phyloP scores from a whole-genome alignment of 805 yeast species.

The Candida pseudoglaebosa region DNA sequence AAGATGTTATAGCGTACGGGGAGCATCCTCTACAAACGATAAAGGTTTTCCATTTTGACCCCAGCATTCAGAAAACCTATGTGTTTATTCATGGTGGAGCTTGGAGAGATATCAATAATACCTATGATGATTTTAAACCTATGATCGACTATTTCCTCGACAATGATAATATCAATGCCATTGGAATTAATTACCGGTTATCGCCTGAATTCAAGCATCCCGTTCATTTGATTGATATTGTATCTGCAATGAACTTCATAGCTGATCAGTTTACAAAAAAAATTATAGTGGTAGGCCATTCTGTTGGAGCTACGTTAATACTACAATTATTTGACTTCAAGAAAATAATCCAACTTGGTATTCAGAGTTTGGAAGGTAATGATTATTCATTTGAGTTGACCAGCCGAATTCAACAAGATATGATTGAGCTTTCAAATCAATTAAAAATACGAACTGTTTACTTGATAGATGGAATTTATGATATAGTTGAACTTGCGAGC shows the following conservation, averaged over 20 bases:
- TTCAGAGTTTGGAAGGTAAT: background rate
- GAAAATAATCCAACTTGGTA: slow-evolving; percentile 16
- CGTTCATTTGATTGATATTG: slow-evolving; percentile 52
- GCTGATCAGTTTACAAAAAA: slow-evolving; percentile 9
- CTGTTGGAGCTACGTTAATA: slow-evolving; percentile 72
- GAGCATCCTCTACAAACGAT: slow-evolving; percentile 27
- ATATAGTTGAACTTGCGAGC: slow-evolving; percentile 43
- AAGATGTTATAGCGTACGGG: slow-evolving; percentile 23
- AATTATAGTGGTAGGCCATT: slow-evolving; percentile 59
- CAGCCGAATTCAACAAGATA: background rate
- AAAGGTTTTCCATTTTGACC: slow-evolving; percentile 21
- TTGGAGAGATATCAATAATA: slow-evolving; percentile 71
- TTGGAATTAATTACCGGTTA: slow-evolving; percentile 57
- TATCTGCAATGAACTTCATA: slow-evolving; percentile 37
- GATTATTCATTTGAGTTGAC: background rate
- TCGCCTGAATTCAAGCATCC: slow-evolving; percentile 66
- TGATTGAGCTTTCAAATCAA: background rate
- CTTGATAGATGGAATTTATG: slow-evolving; percentile 72
- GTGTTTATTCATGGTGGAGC: slow-evolving; percentile 86
- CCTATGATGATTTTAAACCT: slow-evolving; percentile 49
- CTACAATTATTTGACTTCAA: slow-evolving; percentile 45
- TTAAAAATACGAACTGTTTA: slow-evolving; percentile 5
- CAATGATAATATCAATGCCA: slow-evolving; percentile 13
- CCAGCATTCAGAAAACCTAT: slow-evolving; percentile 21
- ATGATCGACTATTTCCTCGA: slow-evolving; percentile 18